Evolutionary conservation across 2,329 filamentous ascomycete species (phyloP).

Genomic region (Hypoxylon sp.): DNA sequence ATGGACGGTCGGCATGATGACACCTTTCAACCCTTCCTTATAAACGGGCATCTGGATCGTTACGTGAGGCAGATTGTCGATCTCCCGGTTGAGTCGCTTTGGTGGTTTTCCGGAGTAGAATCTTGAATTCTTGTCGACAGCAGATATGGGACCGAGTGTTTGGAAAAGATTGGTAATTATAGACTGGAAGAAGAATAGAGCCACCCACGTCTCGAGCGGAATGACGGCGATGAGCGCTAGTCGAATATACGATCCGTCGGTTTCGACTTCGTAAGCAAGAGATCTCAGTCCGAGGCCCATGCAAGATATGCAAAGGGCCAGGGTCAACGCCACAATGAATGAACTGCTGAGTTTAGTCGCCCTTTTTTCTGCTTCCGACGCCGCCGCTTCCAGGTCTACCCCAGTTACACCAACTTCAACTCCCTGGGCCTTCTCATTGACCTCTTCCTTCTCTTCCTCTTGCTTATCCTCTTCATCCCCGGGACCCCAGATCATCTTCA

Average conservation of each 20-base stretch:
- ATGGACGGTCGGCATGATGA: constrained; percentile 70
- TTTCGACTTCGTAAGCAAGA: constrained; percentile 67
- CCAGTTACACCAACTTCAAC: constrained; percentile 61
- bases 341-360: constrained; percentile 70
- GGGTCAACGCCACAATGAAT: constrained; percentile 66
- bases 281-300: constrained; percentile 70
- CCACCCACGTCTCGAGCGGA: constrained; percentile 71
- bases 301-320: constrained; percentile 67
- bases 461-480: constrained; percentile 60
- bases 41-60: constrained; percentile 67
- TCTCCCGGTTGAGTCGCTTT: constrained; percentile 57
- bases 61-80: constrained; percentile 62
- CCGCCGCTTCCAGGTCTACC: constrained; percentile 58
- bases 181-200: constrained; percentile 65
- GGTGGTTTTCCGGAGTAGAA: constrained; percentile 61
- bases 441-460: constrained; percentile 61
- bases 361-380: constrained; percentile 60
- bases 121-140: constrained; percentile 62
- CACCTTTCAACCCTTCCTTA: constrained; percentile 63
- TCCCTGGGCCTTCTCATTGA: constrained; percentile 49
- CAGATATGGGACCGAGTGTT: constrained; percentile 65
- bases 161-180: constrained; percentile 66
- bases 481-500: constrained; percentile 71
- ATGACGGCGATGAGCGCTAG: constrained; percentile 67
- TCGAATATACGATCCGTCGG: constrained; percentile 69